Percentiles rank a stretch among this genome's conserved stretches.
Conservation (phyloP, 768 basidiomycete genomes). For the Termitomyces sp. region DNA sequence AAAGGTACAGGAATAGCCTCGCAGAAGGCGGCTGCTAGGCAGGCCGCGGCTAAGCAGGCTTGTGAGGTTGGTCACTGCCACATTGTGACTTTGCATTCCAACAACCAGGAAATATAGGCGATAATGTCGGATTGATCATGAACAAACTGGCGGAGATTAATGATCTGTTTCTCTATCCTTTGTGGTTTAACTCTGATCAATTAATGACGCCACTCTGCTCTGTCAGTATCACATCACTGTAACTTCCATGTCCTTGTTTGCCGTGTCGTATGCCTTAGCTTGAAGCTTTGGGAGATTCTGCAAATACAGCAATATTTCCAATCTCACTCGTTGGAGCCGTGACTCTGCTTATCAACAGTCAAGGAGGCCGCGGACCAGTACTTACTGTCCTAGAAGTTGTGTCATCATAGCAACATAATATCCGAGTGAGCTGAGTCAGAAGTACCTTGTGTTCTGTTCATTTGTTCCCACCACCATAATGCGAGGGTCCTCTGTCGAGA, state of each 20-base stretch:
- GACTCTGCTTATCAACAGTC: neutral
- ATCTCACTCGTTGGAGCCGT: neutral
- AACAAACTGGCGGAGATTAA: neutral
- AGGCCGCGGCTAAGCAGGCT: conserved; percentile 17
- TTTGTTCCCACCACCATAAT: conserved; percentile 5
- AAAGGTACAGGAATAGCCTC: conserved; percentile 14
- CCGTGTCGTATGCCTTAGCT: neutral
- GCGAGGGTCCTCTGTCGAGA: conserved; percentile 1
- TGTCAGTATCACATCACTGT: neutral
- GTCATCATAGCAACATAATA: neutral
- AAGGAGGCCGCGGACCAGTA: neutral
- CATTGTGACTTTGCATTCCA: neutral
- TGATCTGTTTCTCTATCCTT: neutral
- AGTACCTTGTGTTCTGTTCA: neutral
- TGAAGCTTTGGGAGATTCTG: neutral
- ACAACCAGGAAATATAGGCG: conserved; percentile 2
- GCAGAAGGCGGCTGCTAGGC: conserved; percentile 16
- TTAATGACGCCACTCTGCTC: neutral
- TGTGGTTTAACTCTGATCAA: neutral
- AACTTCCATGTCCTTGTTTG: neutral
- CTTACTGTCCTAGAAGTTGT: neutral
- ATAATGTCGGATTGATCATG: neutral
- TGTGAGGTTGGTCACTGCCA: conserved; percentile 13
- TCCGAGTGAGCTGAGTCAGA: neutral
- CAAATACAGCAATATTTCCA: neutral